Evolutionary conservation across 1,284 basidiomycete species (phyloP).

Genomic region (Trichosporon sp.): DNA sequence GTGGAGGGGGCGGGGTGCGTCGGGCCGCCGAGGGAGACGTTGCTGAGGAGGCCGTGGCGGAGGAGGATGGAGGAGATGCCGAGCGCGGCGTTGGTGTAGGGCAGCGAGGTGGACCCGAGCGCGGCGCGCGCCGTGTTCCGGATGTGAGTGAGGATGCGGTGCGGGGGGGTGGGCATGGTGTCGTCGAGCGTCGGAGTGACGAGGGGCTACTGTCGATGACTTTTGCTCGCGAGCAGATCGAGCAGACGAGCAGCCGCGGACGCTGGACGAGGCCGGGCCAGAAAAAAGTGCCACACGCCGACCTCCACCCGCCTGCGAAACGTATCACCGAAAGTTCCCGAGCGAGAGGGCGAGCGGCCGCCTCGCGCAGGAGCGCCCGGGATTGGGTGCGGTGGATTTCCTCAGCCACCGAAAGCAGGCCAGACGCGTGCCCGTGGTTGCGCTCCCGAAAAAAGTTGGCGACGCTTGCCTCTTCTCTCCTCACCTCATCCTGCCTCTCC

Average conservation of each 20-base stretch:
- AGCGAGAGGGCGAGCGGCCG: neutral
- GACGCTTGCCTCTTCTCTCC: neutral
- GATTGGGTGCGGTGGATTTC: neutral
- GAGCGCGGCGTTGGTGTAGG: slow-evolving; percentile 41
- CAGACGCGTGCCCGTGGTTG: neutral
- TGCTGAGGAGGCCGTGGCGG: slow-evolving; percentile 46
- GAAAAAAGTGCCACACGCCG: slow-evolving; percentile 25
- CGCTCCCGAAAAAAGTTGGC: neutral
- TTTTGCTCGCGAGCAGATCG: neutral
- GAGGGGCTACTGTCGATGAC: neutral
- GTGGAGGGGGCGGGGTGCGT: slow-evolving; percentile 33
- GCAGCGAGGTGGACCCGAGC: slow-evolving; percentile 43
- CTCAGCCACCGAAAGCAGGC: neutral
- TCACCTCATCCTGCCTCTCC: neutral
- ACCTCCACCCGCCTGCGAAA: neutral
- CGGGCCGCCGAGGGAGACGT: slow-evolving; percentile 43
- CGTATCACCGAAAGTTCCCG: neutral
- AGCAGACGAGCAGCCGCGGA: neutral
- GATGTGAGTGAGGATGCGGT: slow-evolving; percentile 46
- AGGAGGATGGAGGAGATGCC: slow-evolving; percentile 46
- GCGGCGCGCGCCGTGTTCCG: slow-evolving; percentile 42
- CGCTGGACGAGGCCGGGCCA: neutral
- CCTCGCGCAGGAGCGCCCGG: neutral
- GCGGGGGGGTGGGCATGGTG: slow-evolving; percentile 34
- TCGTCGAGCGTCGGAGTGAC: neutral